Evolutionary conservation across 331 rosid genomes (phyloP).

Genomic region (Rhamnella rubrinervis): DNA sequence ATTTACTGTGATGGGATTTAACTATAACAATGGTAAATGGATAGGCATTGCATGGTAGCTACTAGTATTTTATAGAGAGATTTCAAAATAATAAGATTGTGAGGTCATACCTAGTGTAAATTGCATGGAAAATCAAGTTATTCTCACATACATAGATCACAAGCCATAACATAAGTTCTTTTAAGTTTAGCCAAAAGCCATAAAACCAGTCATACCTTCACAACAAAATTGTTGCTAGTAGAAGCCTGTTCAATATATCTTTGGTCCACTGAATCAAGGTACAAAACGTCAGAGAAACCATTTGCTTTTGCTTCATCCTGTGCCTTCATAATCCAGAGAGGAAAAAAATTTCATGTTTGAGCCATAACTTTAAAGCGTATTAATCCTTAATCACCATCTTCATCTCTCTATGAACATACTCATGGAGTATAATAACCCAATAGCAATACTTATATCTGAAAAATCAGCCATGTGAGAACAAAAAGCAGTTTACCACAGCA

Average conservation of each 20-base stretch:
- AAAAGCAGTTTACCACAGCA: conserved; percentile 10
- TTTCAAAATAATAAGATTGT: no score
- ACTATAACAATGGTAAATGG: no score
- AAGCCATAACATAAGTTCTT: no score
- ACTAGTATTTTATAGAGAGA: no score
- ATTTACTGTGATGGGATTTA: no score
- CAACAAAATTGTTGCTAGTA: conserved; percentile 25
- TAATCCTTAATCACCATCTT: neutral
- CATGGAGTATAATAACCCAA: neutral
- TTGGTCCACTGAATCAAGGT: conserved; percentile 25
- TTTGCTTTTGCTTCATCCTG: conserved; percentile 10
- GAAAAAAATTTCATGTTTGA: neutral
- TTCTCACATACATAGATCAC: no score
- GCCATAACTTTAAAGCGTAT: neutral
- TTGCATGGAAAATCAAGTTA: no score
- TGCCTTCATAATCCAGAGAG: conserved; percentile 22
- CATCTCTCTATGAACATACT: neutral
- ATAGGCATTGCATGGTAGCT: no score
- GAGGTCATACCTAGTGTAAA: no score
- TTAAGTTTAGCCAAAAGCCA: neutral
- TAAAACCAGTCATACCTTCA: conserved; percentile 16
- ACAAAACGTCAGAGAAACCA: conserved; percentile 24
- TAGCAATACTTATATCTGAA: neutral
- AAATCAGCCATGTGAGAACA: no score
- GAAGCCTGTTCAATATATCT: conserved; percentile 25